phyloP scores from a whole-genome alignment of 2,329 filamentous ascomycete species.

The Fusarium palustre region DNA sequence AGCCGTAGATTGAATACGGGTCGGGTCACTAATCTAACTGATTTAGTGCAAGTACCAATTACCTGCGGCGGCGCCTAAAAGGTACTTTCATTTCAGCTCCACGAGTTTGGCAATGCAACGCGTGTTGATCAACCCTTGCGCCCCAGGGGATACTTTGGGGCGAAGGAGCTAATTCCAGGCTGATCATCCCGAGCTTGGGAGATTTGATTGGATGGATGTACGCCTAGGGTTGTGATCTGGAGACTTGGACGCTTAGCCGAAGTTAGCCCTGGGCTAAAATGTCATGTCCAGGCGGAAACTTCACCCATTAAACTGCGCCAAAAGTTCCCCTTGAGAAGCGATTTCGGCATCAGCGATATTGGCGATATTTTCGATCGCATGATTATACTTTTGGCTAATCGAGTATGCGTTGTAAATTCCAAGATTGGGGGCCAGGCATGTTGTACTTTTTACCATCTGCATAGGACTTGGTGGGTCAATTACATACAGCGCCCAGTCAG shows the following conservation, averaged over 20 bases:
- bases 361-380: background rate
- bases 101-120: background rate
- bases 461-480: background rate
- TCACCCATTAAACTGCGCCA: background rate
- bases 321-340: background rate
- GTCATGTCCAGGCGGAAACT: background rate
- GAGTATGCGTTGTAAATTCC: background rate
- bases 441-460: background rate
- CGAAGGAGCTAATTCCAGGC: conserved; percentile 12
- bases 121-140: conserved; percentile 21
- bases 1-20: conserved; percentile 18
- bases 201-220: conserved; percentile 3
- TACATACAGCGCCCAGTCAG: conserved; percentile 15
- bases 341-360: background rate
- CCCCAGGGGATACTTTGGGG: conserved; percentile 10
- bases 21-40: conserved; percentile 29
- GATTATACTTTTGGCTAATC: conserved; percentile 4
- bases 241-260: conserved; percentile 16
- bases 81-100: background rate
- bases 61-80: background rate
- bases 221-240: conserved; percentile 26
- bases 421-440: background rate
- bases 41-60: conserved; percentile 1
- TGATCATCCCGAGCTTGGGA: conserved; percentile 19
- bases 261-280: conserved; percentile 8